Conservation (phyloP, 768 basidiomycete genomes). For the Lyophyllum atratum region DNA sequence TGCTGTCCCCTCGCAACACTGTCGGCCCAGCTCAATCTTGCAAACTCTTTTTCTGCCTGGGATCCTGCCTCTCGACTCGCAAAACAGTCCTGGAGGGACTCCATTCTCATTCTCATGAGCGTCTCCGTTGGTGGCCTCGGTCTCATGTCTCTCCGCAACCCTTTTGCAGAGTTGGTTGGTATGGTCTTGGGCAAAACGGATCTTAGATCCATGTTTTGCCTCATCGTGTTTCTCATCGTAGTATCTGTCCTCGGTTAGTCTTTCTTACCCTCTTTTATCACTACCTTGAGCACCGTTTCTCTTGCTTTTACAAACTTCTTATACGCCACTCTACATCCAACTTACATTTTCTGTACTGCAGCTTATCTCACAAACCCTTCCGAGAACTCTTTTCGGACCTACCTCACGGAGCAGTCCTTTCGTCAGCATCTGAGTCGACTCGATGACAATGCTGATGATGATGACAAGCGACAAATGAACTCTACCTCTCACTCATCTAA, state of each 20-base stretch:
- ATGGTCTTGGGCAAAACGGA: conserved; percentile 59
- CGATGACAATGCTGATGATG: conserved; percentile 65
- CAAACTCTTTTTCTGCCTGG: conserved; percentile 34
- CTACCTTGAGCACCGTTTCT: not conserved
- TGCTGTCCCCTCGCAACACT: conserved; percentile 39
- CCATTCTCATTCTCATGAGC: conserved; percentile 61
- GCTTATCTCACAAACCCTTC: conserved; percentile 95
- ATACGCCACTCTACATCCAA: conserved; percentile 12
- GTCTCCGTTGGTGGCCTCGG: conserved; percentile 64
- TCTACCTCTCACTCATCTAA: conserved; percentile 26
- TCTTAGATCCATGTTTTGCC: conserved; percentile 70
- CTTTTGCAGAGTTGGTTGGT: conserved; percentile 51
- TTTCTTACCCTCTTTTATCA: not conserved
- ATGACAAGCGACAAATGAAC: conserved; percentile 36
- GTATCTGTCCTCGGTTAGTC: conserved; percentile 71
- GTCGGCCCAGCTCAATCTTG: conserved; percentile 35
- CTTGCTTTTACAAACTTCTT: not conserved
- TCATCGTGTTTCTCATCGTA: conserved; percentile 68
- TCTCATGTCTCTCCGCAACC: conserved; percentile 59
- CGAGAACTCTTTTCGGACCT: conserved; percentile 90
- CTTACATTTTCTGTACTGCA: conserved; percentile 33
- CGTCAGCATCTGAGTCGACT: conserved; percentile 89
- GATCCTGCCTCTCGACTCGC: conserved; percentile 34
- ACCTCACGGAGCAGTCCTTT: conserved; percentile 97
- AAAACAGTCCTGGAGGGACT: conserved; percentile 43